Evolutionary conservation across 768 basidiomycete species (phyloP), one percentile per base, ranked within the genome.

Genomic region (Hirschioporus abietinus): DNA sequence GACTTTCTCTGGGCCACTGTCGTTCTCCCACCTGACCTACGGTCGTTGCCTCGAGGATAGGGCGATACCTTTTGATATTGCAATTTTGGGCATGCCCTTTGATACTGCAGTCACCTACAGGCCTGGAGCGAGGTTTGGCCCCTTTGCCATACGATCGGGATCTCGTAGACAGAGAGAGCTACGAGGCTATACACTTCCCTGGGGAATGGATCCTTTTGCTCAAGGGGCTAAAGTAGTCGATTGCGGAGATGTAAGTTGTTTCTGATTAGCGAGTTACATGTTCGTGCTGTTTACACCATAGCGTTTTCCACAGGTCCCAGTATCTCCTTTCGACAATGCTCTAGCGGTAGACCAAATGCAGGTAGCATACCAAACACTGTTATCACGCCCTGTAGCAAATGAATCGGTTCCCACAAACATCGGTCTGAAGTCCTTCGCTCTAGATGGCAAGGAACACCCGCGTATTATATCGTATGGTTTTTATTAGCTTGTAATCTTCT

Each of bases 281-380:
- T 1, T n/a, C 34, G 18, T 24, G 26, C 60, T 1, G 26, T 18
- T 27, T 52, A 15, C 20, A 64, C 17, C 24, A 58, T 25, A 18
- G 24, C 9, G 35, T 7, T 23, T 58, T 52, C 4, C 42, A 15
- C 35, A 92, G 90, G 84, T 93, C 15, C 94, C 95, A 6, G 76
- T 91, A 57, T 87, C 76, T 63, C 90, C 92, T 0, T 94, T 90
- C 73, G 93, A 96, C 75, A 92, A 93, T 74, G 84, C 86, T 0
- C 81, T 93, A 15, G 94, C 93, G 1, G 76, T 96, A 27, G 90
- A 93, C 70, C 93, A 95, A 74, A 91, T 96, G 78, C 87, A 94
- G 74, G 87, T 91, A 8, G 94, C 92, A 0, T 96, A 95, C 74
- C 82, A 86, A 5, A 90, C 90, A 0, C 78, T 96, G 23, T 79